Base-by-base conservation (phyloP, 2,329 filamentous ascomycete species). In the Cladobotryum protrusum region DNA sequence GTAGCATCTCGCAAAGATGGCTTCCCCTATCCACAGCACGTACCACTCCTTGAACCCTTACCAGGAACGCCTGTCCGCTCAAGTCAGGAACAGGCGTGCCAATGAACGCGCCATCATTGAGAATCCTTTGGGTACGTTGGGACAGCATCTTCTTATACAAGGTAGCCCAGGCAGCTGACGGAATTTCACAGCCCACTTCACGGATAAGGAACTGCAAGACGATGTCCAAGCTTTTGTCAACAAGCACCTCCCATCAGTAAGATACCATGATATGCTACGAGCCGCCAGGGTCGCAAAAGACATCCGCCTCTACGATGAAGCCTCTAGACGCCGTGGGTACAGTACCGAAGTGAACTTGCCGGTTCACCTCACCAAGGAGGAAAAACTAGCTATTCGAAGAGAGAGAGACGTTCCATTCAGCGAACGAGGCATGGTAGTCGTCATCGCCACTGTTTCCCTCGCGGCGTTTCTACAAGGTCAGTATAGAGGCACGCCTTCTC, bases 231-330 rank as follows among this genome's bases (percentile, higher is more conserved):
- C 56, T 3, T 72, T 72, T 36, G 56, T 61, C 2, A 33, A 55
- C 12, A 57, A 46, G 1, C 57, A 61, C 29, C 55, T 72, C 3
- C 61, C 60, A 0, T 56, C 52, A 3, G 66, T 72, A 7, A 50
- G 60, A 1, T 61, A 59, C 18, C 49, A 63, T 4, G 54, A 59
- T 2, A 54, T 72, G 1, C 53, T 72, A 7, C 60, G 70, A 15
- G 70, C 68, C 7, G 71, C 70, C 17, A 62, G 63, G 9, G 69
- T 74, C 5, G 71, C 68, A 12, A 71, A 69, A 40, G 67, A 73
- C 37, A 63, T 68, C 34, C 62, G 61, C 1, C 52, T 62, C 1
- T 74, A 73, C 44, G 69, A 73, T 43, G 58, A 62, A 12, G 61
- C 70, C 15, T 67, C 69, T 54, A 45, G 47, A 55, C 6, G 59